phyloP scores from a whole-genome alignment of 75 land plant genomes.

The Pinus albicaulis region DNA sequence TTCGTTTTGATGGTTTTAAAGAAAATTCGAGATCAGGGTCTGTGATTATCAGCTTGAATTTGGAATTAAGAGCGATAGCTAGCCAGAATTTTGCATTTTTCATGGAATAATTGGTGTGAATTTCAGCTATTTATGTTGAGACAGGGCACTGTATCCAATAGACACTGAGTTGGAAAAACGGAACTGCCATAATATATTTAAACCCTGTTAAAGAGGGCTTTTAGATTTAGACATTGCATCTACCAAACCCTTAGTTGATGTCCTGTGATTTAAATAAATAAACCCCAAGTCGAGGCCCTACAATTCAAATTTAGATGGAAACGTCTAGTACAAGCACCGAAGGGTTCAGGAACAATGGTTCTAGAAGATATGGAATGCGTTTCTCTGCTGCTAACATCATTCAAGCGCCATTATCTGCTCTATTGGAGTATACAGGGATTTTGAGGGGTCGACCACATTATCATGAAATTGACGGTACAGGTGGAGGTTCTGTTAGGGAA shows the following conservation, averaged over 20 bases:
- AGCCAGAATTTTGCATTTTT: not conserved
- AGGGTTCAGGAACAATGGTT: not conserved
- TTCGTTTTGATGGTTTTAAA: not conserved
- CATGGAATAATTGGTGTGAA: not conserved
- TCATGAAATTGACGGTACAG: conserved; percentile 33
- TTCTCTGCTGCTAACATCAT: conserved; percentile 64
- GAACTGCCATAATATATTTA: not conserved
- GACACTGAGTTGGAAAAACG: not conserved
- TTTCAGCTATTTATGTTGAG: not conserved
- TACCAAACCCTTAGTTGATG: not conserved
- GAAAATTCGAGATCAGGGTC: not conserved
- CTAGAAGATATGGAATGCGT: conserved; percentile 64
- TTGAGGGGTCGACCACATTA: conserved; percentile 44
- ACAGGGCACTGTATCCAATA: not conserved
- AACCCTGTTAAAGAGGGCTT: not conserved
- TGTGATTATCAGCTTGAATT: not conserved
- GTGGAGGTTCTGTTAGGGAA: conserved; percentile 8
- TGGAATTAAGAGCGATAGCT: not conserved
- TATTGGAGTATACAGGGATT: conserved; percentile 70
- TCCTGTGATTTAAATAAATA: not conserved
- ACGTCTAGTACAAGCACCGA: conserved; percentile 6
- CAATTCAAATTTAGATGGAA: not conserved
- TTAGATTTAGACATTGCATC: not conserved
- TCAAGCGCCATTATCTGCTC: conserved; percentile 55
- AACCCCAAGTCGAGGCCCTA: not conserved